Evolutionary conservation across 1,284 basidiomycete species (phyloP), one percentile per base, ranked within the genome.

Genomic region (Tilletia indica): DNA sequence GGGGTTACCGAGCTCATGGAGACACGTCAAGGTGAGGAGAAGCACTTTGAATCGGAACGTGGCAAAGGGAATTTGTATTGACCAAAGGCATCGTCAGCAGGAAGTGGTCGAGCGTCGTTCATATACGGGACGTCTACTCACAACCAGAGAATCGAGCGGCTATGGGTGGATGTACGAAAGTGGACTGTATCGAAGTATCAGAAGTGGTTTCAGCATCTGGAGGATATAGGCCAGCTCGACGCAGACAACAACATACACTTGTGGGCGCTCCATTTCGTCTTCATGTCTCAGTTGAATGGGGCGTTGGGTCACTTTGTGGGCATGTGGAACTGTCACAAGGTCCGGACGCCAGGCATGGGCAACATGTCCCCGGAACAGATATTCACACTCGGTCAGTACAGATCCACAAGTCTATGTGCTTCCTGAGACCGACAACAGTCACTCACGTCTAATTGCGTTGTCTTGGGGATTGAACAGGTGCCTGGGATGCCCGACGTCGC

Each of bases 1-100:
- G n/a, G 42, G 5, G 68, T 69, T 4, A 3, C 11, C 9, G 12
- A 34, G 19, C 45, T 48, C 51, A 69, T 69, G 42, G 42, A 49
- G 42, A 49, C 14, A 4, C n/a, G 14, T n/a, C 14, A 39, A 39
- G 67, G 67, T 71, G 77, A 36, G 51, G 19, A 4, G n/a, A n/a
- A n/a, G n/a, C n/a, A n/a, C n/a, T n/a, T n/a, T n/a, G n/a, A n/a
- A n/a, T n/a, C n/a, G n/a, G n/a, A n/a, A n/a, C n/a, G n/a, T n/a
- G n/a, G n/a, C n/a, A n/a, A n/a, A n/a, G n/a, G n/a, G n/a, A n/a
- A n/a, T n/a, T n/a, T n/a, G n/a, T n/a, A n/a, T n/a, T n/a, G n/a
- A n/a, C n/a, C n/a, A n/a, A n/a, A n/a, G n/a, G n/a, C n/a, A n/a
- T n/a, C n/a, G n/a, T n/a, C 3, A 16, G 19, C 31, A 61, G 58